Base-by-base conservation (phyloP, 1,139 yeast species). In the Candida sp. region DNA sequence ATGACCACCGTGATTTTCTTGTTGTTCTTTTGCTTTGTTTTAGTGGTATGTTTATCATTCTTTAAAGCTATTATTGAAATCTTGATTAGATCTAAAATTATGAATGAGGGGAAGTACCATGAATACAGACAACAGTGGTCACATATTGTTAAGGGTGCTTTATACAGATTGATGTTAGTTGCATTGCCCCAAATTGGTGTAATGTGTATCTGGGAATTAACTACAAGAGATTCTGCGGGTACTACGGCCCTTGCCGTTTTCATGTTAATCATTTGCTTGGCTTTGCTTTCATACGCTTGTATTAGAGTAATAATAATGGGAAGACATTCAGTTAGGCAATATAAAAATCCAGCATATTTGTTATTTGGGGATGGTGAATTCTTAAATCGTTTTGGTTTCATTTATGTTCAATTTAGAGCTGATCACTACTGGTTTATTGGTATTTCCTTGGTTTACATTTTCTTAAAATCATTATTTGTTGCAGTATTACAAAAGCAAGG, bases 271-370 rank as follows among this genome's bases (percentile, higher is more conserved):
- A 69, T 86, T 36, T 69, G 82, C 5, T 55, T 81, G 19, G 78
- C 76, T 1, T 72, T 93, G 42, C 70, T 93, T 50, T 66, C 73
- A 11, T 91, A 83, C 63, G 97, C 97, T 6, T 79, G 95, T 1
- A 60, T 73, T 34, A 79, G 87, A 58, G 95, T 91, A 15, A 67
- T 85, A 42, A 52, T 78, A 12, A 75, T 84, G 52, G 99, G 97
- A 22, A 72, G 83, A 49, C 77, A 77, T 51, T 90, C 97, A 0
- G 74, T 77, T 29, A 73, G 75, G 48, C 75, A 86, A 50, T 89
- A 84, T 70, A 85, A 87, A 60, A 93, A 91, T 56, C 96, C 99
- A 0, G 99, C 99, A 1, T 93, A 89, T 61, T 74, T 91, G 50
- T 73, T 93, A 49, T 93, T 79, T 60, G 96, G 98, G 40, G 96